phyloP scores from a whole-genome alignment of 2,329 filamentous ascomycete species.

The Nemania serpens region DNA sequence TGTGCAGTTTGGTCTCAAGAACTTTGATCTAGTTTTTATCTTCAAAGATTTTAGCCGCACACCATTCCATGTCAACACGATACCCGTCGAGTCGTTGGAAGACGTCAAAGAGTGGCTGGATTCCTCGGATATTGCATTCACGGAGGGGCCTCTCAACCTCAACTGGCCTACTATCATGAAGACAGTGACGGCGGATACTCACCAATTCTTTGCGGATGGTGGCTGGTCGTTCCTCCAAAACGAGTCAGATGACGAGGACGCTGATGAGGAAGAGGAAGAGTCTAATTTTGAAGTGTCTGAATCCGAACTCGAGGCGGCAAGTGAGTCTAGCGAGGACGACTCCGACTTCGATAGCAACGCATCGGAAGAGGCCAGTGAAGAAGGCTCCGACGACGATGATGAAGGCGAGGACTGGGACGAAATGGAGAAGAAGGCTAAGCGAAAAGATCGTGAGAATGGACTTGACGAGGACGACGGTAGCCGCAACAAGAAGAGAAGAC shows the following conservation, averaged over 20 bases:
- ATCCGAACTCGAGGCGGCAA: slow-evolving; percentile 81
- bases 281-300: slow-evolving; percentile 91
- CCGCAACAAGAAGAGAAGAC: slow-evolving; percentile 71
- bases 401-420: slow-evolving; percentile 94
- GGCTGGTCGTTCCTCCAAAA: slow-evolving; percentile 92
- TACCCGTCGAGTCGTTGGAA: slow-evolving; percentile 92
- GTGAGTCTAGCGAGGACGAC: slow-evolving; percentile 77
- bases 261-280: slow-evolving; percentile 84
- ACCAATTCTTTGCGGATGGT: slow-evolving; percentile 92
- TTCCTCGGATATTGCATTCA: slow-evolving; percentile 91
- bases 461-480: slow-evolving; percentile 78
- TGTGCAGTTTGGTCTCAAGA: slow-evolving; percentile 96
- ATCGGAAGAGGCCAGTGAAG: slow-evolving; percentile 79
- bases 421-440: slow-evolving; percentile 86
- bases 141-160: slow-evolving; percentile 92
- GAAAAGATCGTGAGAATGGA: slow-evolving; percentile 71
- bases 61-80: slow-evolving; percentile 95
- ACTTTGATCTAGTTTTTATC: slow-evolving; percentile 97
- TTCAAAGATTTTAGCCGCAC: slow-evolving; percentile 96
- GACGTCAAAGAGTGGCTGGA: slow-evolving; percentile 98
- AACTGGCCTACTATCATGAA: slow-evolving; percentile 99
- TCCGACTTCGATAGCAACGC: slow-evolving; percentile 93
- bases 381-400: slow-evolving; percentile 69
- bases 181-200: slow-evolving; percentile 90
- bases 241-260: slow-evolving; percentile 85